Evolutionary conservation across 192 early-diverging fungal genomes (phyloP), one percentile per base, ranked within the genome.

Genomic region (Pilaira anomala): DNA sequence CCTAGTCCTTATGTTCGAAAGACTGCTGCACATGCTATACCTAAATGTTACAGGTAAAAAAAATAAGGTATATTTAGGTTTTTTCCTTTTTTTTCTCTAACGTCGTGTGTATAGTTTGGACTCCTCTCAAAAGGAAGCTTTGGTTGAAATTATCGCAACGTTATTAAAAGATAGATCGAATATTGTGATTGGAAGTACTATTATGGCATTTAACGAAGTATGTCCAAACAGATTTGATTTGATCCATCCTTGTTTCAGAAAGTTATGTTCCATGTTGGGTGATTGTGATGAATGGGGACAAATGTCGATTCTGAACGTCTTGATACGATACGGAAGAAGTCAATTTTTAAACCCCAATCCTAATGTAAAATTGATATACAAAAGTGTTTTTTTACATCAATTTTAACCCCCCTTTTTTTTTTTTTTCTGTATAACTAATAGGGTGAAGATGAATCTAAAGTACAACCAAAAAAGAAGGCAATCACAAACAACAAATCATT

Each of bases 271-370:
- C 39, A 78, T 94, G 84, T 73, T 99, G 22, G 71, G 83, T 13
- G 95, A 96, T 28, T 83, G 90, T 40, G 96, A 99, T 78, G 93
- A 97, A 72, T 99, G 97, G 97, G 92, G 89, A 12, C 96, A 98
- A 73, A 82, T 95, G 29, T 88, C 88, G 45, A 87, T 95, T 26
- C 66, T 95, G 40, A 86, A 85, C 36, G 66, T 96, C 24, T 71
- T 99, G 53, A 58, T 86, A 28, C 76, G 85, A 9, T 99, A 99
- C 79, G 91, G 85, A 51, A 81, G 83, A 48, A 57, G 29, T 8
- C 76, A 84, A 60, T 91, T 91, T 65, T 58, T 78, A 30, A 77
- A 88, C 54, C 89, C 89, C 19, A 81, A 79, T 48, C 70, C 72
- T 19, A 57, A 73, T 14, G 73, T 71, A 71, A 72, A 25, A 12